These are phyloP conservation scores for Ceratocystis lukuohia DNA, from an alignment of 2,329 filamentous ascomycete genomes.

Conservation along the genomic window DNA sequence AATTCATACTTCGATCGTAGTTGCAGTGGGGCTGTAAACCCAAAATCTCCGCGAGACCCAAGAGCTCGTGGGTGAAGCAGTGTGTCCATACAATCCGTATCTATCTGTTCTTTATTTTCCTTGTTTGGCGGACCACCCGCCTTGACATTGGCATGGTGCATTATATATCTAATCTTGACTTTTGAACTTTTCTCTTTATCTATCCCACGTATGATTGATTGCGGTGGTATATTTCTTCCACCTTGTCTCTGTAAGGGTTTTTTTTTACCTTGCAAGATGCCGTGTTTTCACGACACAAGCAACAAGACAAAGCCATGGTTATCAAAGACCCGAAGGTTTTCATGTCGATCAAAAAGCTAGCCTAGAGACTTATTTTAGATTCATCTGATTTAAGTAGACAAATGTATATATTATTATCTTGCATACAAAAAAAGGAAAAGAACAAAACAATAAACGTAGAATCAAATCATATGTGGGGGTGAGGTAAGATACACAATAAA, in stretches of 20 bases:
- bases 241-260: not conserved
- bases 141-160: too few relatives aligned
- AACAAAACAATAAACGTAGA: not conserved
- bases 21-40: conserved; percentile 2
- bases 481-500: not conserved
- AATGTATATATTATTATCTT: conserved; percentile 2
- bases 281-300: too few relatives aligned
- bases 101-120: too few relatives aligned
- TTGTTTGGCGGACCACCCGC: too few relatives aligned
- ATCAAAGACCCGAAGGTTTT: not conserved
- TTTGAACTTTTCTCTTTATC: not conserved
- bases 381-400: not conserved
- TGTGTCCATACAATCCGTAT: too few relatives aligned
- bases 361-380: too few relatives aligned
- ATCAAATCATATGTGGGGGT: not conserved
- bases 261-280: too few relatives aligned
- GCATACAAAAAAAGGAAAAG: not conserved
- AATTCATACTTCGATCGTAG: conserved; percentile 20
- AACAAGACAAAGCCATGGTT: too few relatives aligned
- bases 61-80: conserved; percentile 1
- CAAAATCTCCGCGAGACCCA: not conserved
- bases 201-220: not conserved
- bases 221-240: not conserved
- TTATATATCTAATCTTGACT: too few relatives aligned
- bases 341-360: not conserved